Evolutionary conservation across 768 basidiomycete genomes (phyloP).

Genomic region (Leucosporidium yakuticum): DNA sequence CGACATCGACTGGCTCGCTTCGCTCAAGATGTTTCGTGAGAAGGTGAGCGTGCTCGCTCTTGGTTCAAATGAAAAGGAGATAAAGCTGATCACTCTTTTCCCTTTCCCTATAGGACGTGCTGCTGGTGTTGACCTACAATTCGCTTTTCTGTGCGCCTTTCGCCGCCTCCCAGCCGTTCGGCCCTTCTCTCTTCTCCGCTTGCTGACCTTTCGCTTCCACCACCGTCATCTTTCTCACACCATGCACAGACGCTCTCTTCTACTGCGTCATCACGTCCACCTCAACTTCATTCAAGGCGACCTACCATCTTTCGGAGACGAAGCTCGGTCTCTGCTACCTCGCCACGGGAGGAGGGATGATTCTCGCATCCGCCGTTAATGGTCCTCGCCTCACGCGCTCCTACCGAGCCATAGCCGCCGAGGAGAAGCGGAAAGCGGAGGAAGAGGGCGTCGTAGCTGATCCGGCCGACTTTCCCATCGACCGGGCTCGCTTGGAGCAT

Average conservation of each 20-base stretch:
- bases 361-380: not conserved
- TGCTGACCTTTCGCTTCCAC: not conserved
- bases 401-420: slow-evolving; percentile 1
- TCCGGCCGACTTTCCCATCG: slow-evolving; percentile 8
- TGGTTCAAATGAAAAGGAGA: too few species aligned
- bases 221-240: too few species aligned
- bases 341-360: slow-evolving; percentile 6
- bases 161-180: not conserved
- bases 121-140: slow-evolving; percentile 2
- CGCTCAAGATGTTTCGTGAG: slow-evolving; percentile 7
- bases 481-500: slow-evolving; percentile 7
- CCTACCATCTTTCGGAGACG: slow-evolving; percentile 9
- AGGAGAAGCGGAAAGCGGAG: not conserved
- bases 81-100: too few species aligned
- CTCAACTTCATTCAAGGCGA: slow-evolving; percentile 3
- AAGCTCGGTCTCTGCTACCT: slow-evolving; percentile 15
- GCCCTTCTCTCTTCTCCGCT: not conserved
- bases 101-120: not conserved
- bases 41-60: too few species aligned
- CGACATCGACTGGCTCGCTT: not conserved
- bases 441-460: not conserved
- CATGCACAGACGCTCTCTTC: too few species aligned
- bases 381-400: slow-evolving; percentile 9
- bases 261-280: not conserved
- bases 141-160: not conserved